These are phyloP conservation scores for Ogataea corticis DNA, from an alignment of 805 yeast genomes.

Conservation along the genomic window DNA sequence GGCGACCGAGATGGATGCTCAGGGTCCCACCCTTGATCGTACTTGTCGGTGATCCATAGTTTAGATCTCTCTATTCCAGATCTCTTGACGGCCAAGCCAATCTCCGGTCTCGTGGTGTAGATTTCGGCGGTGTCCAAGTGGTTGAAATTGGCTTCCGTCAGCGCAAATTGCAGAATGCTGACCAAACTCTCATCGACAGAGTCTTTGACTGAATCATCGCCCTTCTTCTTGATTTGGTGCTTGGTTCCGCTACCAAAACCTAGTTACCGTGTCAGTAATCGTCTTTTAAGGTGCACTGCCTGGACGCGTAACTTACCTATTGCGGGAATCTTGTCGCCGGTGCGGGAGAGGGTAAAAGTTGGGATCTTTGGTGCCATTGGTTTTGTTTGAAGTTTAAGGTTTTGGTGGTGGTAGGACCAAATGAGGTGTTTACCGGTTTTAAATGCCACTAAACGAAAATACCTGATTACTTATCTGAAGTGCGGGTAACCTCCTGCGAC, in stretches of 20 bases:
- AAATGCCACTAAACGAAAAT: too few species aligned
- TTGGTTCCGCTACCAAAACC: constrained; percentile 59
- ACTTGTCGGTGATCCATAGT: constrained; percentile 64
- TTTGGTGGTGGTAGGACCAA: too few species aligned
- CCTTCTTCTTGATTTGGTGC: constrained; percentile 44
- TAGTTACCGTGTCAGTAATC: not conserved
- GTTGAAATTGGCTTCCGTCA: constrained; percentile 48
- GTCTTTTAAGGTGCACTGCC: not conserved
- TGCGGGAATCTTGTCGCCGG: constrained; percentile 39
- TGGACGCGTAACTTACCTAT: constrained; percentile 35
- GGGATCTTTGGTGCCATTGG: constrained; percentile 18
- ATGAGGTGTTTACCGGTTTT: too few species aligned
- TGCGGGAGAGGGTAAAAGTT: constrained; percentile 27
- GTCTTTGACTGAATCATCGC: constrained; percentile 21
- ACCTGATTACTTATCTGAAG: too few species aligned
- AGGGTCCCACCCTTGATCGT: constrained; percentile 41
- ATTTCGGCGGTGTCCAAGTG: constrained; percentile 71
- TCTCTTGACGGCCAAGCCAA: constrained; percentile 51
- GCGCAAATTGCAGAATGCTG: constrained; percentile 45
- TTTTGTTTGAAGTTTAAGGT: too few species aligned
- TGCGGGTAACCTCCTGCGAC: too few species aligned
- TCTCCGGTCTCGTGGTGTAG: constrained; percentile 62
- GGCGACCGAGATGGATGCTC: constrained; percentile 25
- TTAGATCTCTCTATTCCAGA: constrained; percentile 46
- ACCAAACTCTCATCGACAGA: constrained; percentile 42